Evolutionary conservation across 345 rosid genomes (phyloP), one percentile per base, ranked within the genome.

Genomic region (Schrenkiella parvula): DNA sequence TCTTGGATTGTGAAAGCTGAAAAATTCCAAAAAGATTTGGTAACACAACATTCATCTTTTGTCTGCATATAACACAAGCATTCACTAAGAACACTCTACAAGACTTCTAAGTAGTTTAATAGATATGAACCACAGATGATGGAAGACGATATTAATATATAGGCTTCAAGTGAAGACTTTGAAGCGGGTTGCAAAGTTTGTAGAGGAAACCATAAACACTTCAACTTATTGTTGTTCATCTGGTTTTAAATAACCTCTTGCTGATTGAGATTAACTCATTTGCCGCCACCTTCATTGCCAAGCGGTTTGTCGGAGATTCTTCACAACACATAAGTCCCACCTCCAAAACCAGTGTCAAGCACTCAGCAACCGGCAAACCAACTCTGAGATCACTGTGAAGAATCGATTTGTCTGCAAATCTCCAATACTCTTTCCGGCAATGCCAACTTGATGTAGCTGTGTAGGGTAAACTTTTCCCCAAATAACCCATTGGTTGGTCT

Each of bases 261-360:
- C 28, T 43, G 53, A 80, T 69, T 37, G 34, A n/a, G 29, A n/a
- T 21, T 4, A 78, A 43, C 28, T 58, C 71, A 15, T 35, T 70
- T 19, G 1, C 1, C 0, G 56, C 82, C 26, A 66, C 78, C 1
- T 32, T 53, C 8, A 65, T 79, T 38, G 46, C 58, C 56, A 73
- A 54, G 15, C 78, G 37, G 6, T 70, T 34, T 1, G 1, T 43
- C 0, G 75, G 51, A 19, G 34, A 46, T 74, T 73, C 76, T 21
- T 42, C 51, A 6, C 78, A 79, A 28, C 83, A 79, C 34, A 43
- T 53, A n/a, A 71, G 65, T 70, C 80, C 81, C 18, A 68, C 26
- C 4, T 46, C 51, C 8, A 82, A 41, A 37, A 72, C 17, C 34
- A 53, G 0, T 39, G 10, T 39, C 19, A 72, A 38, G 26, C 70